A percentile compares a stretch with the other conserved stretches of the same genome.
Conservation (phyloP, 2,329 filamentous ascomycete species). For the Fusarium coffeatum region DNA sequence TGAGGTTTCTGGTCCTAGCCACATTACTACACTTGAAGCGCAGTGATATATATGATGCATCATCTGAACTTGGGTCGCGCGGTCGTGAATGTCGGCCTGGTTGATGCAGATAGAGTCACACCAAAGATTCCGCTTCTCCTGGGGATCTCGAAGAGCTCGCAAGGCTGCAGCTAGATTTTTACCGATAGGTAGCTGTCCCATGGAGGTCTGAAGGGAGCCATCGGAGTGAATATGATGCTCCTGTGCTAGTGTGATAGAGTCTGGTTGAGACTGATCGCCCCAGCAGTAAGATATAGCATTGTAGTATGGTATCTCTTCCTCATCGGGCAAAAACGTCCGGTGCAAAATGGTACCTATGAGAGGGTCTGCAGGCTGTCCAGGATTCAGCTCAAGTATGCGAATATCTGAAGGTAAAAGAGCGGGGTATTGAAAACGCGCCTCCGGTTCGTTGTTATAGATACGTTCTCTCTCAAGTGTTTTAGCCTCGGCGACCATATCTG, state of each 20-base stretch:
- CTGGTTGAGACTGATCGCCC: not conserved
- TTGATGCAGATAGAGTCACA: constrained; percentile 14
- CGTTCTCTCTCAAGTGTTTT: fast-evolving
- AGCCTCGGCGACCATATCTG: not conserved
- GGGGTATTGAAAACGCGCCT: not conserved
- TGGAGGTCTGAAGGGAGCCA: not conserved
- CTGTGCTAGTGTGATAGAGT: not conserved
- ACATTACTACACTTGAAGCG: not conserved
- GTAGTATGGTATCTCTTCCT: not conserved
- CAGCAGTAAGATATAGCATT: constrained; percentile 7
- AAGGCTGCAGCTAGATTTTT: not conserved
- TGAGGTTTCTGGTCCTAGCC: not conserved
- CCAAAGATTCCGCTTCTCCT: not conserved
- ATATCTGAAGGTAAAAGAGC: not conserved
- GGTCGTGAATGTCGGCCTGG: not conserved
- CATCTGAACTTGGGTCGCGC: not conserved
- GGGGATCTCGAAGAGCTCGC: not conserved
- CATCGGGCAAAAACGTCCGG: not conserved
- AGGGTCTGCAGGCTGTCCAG: not conserved
- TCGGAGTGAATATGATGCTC: not conserved
- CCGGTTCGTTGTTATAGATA: not conserved
- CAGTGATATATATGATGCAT: not conserved
- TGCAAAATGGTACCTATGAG: not conserved
- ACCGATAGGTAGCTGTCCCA: not conserved
- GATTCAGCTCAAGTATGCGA: not conserved